Evolutionary conservation across 805 yeast genomes (phyloP).

Genomic region (Lachancea thermotolerans): DNA sequence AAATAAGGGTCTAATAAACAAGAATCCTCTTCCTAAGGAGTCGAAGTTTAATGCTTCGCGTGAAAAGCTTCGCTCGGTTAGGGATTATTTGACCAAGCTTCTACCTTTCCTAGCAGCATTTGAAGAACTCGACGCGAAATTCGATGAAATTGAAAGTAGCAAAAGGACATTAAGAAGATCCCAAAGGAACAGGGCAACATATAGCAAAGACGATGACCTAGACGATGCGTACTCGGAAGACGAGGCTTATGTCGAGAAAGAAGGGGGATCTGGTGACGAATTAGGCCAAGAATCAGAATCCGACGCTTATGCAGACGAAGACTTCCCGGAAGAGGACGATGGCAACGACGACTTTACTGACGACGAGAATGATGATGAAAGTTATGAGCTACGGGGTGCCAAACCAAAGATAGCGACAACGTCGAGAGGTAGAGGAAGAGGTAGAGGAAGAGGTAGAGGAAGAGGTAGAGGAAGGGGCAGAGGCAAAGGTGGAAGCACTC

Average conservation of each 20-base stretch:
- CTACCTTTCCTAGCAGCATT: conserved; percentile 48
- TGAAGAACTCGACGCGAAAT: conserved; percentile 58
- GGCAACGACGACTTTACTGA: conserved; percentile 3
- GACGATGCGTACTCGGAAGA: conserved; percentile 14
- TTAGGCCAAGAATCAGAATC: too few species aligned
- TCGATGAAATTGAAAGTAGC: conserved; percentile 31
- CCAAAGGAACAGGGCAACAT: conserved; percentile 19
- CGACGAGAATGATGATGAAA: conserved; percentile 9
- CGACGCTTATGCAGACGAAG: conserved; percentile 5
- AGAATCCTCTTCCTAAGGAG: conserved; percentile 21
- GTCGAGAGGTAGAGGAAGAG: conserved; percentile 3
- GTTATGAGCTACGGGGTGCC: neutral
- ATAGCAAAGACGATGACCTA: conserved; percentile 10
- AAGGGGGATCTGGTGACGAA: neutral
- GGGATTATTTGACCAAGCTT: conserved; percentile 18
- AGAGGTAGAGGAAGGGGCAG: conserved; percentile 1
- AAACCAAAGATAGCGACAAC: conserved; percentile 5
- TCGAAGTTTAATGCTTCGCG: conserved; percentile 20
- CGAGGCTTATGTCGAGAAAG: conserved; percentile 8
- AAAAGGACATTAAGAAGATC: conserved; percentile 26
- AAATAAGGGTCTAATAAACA: conserved; percentile 3
- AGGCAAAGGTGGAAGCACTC: neutral
- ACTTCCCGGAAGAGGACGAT: conserved; percentile 9
- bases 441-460: conserved; percentile 1
- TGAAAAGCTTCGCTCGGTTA: conserved; percentile 15